phyloP scores from a whole-genome alignment of 2,329 filamentous ascomycete species.

The Didymella segeticola region DNA sequence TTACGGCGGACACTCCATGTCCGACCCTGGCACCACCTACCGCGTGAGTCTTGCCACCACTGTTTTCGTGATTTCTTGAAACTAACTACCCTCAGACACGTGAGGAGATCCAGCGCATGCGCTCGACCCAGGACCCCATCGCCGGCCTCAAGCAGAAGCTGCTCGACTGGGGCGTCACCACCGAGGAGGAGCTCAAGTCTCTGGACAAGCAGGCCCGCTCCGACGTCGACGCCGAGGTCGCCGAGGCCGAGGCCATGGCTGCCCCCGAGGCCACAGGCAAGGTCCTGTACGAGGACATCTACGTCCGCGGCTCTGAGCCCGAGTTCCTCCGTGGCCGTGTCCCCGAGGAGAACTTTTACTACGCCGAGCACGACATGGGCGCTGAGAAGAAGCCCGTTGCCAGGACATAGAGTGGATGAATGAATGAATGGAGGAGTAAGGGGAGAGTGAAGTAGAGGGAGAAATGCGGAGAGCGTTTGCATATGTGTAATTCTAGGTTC shows the following conservation, averaged over 20 bases:
- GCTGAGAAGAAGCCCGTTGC: slow-evolving; percentile 44
- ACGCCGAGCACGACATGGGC: slow-evolving; percentile 54
- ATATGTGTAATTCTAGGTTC: slow-evolving; percentile 36
- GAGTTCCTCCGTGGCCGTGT: slow-evolving; percentile 86
- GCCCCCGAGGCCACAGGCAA: slow-evolving; percentile 77
- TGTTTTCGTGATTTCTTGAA: background rate
- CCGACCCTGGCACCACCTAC: slow-evolving; percentile 98
- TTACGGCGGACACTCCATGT: slow-evolving; percentile 99
- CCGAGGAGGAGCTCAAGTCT: slow-evolving; percentile 93
- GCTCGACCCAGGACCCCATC: slow-evolving; percentile 97
- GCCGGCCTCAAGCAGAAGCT: slow-evolving; percentile 98
- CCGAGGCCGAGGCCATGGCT: slow-evolving; percentile 86
- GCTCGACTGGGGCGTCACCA: slow-evolving; percentile 89
- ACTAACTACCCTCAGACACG: slow-evolving; percentile 66
- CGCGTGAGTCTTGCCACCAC: slow-evolving; percentile 55
- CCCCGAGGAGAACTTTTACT: slow-evolving; percentile 91
- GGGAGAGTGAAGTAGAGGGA: background rate
- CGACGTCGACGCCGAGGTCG: slow-evolving; percentile 88
- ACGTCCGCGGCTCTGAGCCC: slow-evolving; percentile 86
- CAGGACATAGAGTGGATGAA: slow-evolving; percentile 35
- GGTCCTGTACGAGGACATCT: slow-evolving; percentile 96
- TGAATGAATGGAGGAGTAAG: background rate
- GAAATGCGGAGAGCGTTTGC: slow-evolving; percentile 9
- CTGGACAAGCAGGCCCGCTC: slow-evolving; percentile 93
- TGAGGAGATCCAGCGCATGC: slow-evolving; percentile 99